phyloP scores from a whole-genome alignment of 2,329 filamentous ascomycete species.

The Chaetomium olivaceum region DNA sequence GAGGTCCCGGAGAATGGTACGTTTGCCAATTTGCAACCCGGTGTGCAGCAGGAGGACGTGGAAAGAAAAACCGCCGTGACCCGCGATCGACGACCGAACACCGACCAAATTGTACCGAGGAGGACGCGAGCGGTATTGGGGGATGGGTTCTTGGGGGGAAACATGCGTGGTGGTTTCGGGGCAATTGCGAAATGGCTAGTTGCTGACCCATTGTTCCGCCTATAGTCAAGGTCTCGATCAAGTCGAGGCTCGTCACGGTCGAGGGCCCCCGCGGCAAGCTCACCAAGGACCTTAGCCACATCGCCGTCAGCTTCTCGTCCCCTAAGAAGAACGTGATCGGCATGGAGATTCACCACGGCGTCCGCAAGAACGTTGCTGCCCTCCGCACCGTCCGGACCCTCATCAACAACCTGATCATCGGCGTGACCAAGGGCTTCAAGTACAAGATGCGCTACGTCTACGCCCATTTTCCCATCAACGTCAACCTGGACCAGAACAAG shows the following conservation, averaged over 20 bases:
- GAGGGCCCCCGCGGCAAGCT: slow-evolving; percentile 97
- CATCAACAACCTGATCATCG: slow-evolving; percentile 98
- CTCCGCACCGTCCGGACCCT: slow-evolving; percentile 97
- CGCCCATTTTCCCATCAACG: slow-evolving; percentile 99
- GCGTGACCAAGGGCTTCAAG: slow-evolving; percentile 98
- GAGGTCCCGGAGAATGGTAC: slow-evolving; percentile 95
- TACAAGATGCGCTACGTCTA: slow-evolving; percentile 99
- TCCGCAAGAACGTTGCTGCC: slow-evolving; percentile 95
- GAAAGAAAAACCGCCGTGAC: slow-evolving; percentile 14
- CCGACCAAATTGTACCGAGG: background rate
- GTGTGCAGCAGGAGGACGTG: slow-evolving; percentile 11
- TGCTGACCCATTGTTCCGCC: slow-evolving; percentile 39
- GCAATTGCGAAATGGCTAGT: slow-evolving; percentile 18
- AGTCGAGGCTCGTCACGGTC: slow-evolving; percentile 93
- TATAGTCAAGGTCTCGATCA: slow-evolving; percentile 96
- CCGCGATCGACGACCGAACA: slow-evolving; percentile 22
- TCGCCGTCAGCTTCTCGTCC: slow-evolving; percentile 92
- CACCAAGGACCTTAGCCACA: slow-evolving; percentile 91
- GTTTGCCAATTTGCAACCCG: slow-evolving; percentile 45
- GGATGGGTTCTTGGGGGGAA: background rate
- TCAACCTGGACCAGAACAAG: slow-evolving; percentile 95
- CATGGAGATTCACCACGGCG: slow-evolving; percentile 98
- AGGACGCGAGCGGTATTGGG: slow-evolving; percentile 6
- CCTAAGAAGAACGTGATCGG: slow-evolving; percentile 84
- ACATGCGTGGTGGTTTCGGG: slow-evolving; percentile 4